Evolutionary conservation across 1,139 yeast species (phyloP), one percentile per base, ranked within the genome.

Genomic region (Taiozyma sp.): DNA sequence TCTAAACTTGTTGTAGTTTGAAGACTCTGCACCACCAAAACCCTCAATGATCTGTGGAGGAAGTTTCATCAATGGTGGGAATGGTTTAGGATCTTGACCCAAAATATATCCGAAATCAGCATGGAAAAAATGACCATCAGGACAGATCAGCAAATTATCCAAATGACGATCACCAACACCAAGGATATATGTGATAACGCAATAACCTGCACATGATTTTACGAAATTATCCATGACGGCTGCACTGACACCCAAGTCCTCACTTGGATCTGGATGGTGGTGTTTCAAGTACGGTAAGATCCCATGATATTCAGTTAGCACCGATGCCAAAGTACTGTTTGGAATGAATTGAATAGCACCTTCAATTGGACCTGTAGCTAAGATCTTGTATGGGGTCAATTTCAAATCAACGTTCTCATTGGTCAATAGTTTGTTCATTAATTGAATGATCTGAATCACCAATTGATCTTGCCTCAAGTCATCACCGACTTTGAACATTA

Each of bases 161-260:
- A 95, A 74, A 71, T 95, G 99, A 50, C 99, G 78, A 69, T 95
- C 99, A 22, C 99, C 99, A 12, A 95, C 97, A 4, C 99, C 99
- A 13, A 95, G 71, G 7, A 95, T 72, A 63, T 95, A 95, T 0
- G 99, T 95, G 39, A 95, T 89, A 3, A 95, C 99, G 74, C 98
- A 93, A 66, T 95, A 93, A 0, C 99, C 99, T 30, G 99, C 99
- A 68, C 98, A 91, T 4, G 97, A 90, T 57, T 92, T 81, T 14
- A 95, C 95, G 69, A 89, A 95, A 57, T 88, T 93, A 59, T 93
- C 99, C 96, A 93, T 90, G 1, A 84, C 86, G 55, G 79, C 79
- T 0, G 84, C 75, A 19, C 83, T 78, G 1, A 93, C 96, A 0
- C 96, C 96, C 42, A 87, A 72, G 41, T 86, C 87, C 0, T 84